Conservation (phyloP, 805 yeast species). For the Kodamaea laetipori region DNA sequence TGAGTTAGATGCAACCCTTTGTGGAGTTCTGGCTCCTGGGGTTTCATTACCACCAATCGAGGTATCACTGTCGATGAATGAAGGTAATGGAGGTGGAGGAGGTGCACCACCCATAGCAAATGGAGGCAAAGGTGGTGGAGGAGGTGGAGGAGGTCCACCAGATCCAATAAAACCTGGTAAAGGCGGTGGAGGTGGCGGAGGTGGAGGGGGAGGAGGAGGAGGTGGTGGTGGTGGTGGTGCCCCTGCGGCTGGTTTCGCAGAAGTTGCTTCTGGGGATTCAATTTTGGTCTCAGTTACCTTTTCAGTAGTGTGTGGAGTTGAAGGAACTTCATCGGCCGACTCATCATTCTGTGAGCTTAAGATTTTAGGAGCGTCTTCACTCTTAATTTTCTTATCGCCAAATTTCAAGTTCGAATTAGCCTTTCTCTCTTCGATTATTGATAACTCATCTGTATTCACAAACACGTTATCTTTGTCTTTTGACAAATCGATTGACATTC, state of each 20-base stretch:
- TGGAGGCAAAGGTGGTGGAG: conserved; percentile 20
- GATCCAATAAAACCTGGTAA: conserved; percentile 4
- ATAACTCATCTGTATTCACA: conserved; percentile 15
- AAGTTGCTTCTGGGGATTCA: not conserved
- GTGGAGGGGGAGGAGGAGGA: conserved; percentile 22
- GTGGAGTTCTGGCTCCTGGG: conserved; percentile 7
- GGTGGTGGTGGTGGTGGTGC: conserved; percentile 9
- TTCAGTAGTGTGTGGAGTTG: not conserved
- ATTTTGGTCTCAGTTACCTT: not conserved
- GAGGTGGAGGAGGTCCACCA: conserved; percentile 28
- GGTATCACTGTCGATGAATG: conserved; percentile 11
- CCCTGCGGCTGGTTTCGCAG: not conserved
- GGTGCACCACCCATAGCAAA: conserved; percentile 21
- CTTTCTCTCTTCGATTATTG: conserved; percentile 14
- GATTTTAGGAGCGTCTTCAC: not conserved
- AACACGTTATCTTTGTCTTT: conserved; percentile 5
- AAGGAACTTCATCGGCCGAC: not conserved
- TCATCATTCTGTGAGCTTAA: not conserved
- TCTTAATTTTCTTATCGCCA: conserved; percentile 5
- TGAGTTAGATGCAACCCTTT: conserved; percentile 1
- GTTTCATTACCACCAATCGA: conserved; percentile 1
- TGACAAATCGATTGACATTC: not conserved
- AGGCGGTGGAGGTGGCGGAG: conserved; percentile 21
- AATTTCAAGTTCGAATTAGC: conserved; percentile 1
- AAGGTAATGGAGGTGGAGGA: conserved; percentile 28